Evolutionary conservation across 495 filamentous ascomycete species (phyloP).

Genomic region (Immersiella caudata): DNA sequence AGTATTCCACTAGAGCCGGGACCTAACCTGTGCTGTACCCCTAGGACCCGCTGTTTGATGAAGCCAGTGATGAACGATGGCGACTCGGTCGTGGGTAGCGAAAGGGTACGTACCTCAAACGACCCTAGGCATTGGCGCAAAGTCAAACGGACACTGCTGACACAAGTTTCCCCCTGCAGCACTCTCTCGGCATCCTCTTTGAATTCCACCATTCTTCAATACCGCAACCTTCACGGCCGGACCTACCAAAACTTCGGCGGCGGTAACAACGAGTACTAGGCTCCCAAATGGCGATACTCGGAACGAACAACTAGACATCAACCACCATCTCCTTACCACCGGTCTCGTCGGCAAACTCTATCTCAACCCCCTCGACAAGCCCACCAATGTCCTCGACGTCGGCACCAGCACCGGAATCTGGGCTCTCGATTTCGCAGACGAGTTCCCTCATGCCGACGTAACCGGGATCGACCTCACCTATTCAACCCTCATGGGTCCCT

Average conservation of each 20-base stretch:
- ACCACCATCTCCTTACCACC: constrained; percentile 3
- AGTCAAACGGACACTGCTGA: neutral
- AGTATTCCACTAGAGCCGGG: neutral
- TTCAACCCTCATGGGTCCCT: constrained; percentile 23
- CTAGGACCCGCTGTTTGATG: neutral
- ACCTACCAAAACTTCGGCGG: constrained; percentile 31
- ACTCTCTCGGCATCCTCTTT: constrained; percentile 33
- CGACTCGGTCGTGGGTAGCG: neutral
- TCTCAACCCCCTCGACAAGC: constrained; percentile 54
- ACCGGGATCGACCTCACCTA: constrained; percentile 61
- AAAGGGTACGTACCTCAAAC: neutral
- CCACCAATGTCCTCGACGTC: constrained; percentile 59
- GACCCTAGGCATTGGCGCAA: neutral
- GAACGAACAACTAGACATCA: constrained; percentile 8
- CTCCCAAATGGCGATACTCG: neutral
- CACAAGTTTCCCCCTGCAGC: neutral
- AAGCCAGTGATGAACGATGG: neutral
- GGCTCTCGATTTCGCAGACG: constrained; percentile 65
- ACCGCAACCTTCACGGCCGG: constrained; percentile 33
- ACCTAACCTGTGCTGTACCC: neutral
- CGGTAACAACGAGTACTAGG: constrained; percentile 20
- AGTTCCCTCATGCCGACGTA: constrained; percentile 53
- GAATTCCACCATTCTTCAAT: constrained; percentile 36
- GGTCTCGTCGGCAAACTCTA: constrained; percentile 45
- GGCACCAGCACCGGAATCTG: constrained; percentile 68